These are phyloP conservation scores for Fusarium chuoi DNA, from an alignment of 2,329 filamentous ascomycete species.

Conservation along the genomic window DNA sequence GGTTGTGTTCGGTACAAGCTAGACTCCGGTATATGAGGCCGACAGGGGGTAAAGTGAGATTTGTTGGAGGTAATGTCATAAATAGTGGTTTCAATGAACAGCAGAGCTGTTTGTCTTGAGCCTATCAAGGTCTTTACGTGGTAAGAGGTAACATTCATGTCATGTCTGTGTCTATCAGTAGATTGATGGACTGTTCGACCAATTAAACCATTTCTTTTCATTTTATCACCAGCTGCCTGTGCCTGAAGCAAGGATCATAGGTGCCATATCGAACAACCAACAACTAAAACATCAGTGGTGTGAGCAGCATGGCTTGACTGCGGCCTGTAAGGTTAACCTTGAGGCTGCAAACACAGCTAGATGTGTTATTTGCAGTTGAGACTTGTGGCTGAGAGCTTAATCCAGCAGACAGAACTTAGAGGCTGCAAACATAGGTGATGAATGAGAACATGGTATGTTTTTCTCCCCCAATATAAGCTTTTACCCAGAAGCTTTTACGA, in stretches of 20 bases:
- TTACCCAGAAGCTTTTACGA: too few relatives aligned
- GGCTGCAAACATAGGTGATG: too few relatives aligned
- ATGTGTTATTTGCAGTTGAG: too few relatives aligned
- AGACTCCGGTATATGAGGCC: background rate
- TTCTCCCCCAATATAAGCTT: too few relatives aligned
- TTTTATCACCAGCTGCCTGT: background rate
- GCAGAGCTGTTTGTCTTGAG: background rate
- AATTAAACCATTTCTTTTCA: background rate
- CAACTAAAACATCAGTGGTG: background rate
- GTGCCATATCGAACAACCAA: background rate
- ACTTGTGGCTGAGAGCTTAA: too few relatives aligned
- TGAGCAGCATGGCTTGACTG: too few relatives aligned
- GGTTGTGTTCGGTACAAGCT: background rate
- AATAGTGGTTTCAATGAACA: too few relatives aligned
- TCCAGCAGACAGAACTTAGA: too few relatives aligned
- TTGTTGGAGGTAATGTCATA: background rate
- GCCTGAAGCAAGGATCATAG: background rate
- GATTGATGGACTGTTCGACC: background rate
- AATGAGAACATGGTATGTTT: too few relatives aligned
- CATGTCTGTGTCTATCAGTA: background rate
- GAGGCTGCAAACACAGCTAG: too few relatives aligned
- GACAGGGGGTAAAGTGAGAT: too few relatives aligned
- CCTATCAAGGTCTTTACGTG: background rate
- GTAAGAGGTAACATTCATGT: background rate
- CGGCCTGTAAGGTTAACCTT: too few relatives aligned